Conservation (phyloP, 129 eudicot species). For the Heracleum sosnowskyi region DNA sequence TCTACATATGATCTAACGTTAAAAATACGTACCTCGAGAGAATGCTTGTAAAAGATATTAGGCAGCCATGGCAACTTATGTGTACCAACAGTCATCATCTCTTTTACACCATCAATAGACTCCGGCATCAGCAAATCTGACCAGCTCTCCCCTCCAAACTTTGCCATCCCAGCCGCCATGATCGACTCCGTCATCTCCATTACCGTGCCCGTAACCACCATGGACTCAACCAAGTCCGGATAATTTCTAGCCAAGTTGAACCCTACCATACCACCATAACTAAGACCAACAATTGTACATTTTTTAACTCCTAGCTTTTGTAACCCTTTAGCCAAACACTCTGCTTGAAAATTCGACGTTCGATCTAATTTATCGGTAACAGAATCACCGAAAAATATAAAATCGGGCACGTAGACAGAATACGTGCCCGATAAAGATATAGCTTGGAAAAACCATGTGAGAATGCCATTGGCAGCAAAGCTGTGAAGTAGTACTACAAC, state of each 20-base stretch:
- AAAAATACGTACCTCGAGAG: constrained; percentile 26
- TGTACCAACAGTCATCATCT: constrained; percentile 24
- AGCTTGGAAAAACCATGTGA: constrained; percentile 51
- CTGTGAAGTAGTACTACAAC: constrained; percentile 35
- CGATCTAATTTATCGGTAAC: constrained; percentile 28
- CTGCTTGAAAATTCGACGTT: constrained; percentile 38
- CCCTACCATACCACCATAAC: constrained; percentile 66
- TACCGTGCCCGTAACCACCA: constrained; percentile 36
- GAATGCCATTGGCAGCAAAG: constrained; percentile 40
- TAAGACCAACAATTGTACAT: constrained; percentile 48
- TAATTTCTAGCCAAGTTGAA: constrained; percentile 48
- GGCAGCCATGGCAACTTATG: constrained; percentile 46
- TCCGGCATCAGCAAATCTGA: constrained; percentile 42
- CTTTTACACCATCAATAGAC: constrained; percentile 23
- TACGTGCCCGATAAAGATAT: constrained; percentile 19
- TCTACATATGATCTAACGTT: neutral
- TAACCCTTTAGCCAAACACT: constrained; percentile 44
- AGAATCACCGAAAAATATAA: constrained; percentile 55
- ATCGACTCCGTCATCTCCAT: constrained; percentile 37
- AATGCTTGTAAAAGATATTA: constrained; percentile 22
- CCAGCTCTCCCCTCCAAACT: constrained; percentile 28
- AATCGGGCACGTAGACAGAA: constrained; percentile 49
- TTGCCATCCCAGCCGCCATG: constrained; percentile 4
- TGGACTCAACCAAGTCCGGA: constrained; percentile 39
- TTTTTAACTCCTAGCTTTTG: constrained; percentile 33